phyloP scores from a whole-genome alignment of 768 basidiomycete genomes.

The Leccinum barrowsii region DNA sequence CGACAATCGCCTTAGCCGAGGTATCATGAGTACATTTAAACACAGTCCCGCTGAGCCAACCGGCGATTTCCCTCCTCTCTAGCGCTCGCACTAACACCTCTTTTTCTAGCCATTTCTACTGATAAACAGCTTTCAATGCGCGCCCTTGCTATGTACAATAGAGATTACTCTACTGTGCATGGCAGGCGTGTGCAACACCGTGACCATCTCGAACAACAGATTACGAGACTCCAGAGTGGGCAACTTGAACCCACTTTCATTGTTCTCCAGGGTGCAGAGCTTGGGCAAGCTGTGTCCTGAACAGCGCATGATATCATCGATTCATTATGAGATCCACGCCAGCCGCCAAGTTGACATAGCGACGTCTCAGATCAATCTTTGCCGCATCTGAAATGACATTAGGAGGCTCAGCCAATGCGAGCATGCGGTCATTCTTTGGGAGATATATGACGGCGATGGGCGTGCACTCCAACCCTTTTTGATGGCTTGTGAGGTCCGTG shows the following conservation, averaged over 20 bases:
- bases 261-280: not conserved
- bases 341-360: conserved; percentile 6
- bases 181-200: conserved; percentile 24
- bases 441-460: not conserved
- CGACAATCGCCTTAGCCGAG: not conserved
- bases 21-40: not conserved
- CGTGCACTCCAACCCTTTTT: not conserved
- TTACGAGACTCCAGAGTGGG: not conserved
- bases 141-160: conserved; percentile 25
- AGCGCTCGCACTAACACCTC: not conserved
- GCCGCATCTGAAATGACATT: not conserved
- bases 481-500: not conserved
- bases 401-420: not conserved
- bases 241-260: not conserved
- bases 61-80: not conserved
- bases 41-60: not conserved
- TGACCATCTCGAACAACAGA: conserved; percentile 1
- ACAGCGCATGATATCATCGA: too few relatives aligned
- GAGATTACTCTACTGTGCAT: conserved; percentile 24
- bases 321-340: not conserved
- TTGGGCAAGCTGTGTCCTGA: not conserved
- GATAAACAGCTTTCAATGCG: conserved; percentile 12
- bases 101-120: conserved; percentile 12
- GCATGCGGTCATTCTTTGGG: not conserved
- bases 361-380: not conserved